phyloP scores from a whole-genome alignment of 2,329 filamentous ascomycete genomes.

The Malbranchea zuffiana region DNA sequence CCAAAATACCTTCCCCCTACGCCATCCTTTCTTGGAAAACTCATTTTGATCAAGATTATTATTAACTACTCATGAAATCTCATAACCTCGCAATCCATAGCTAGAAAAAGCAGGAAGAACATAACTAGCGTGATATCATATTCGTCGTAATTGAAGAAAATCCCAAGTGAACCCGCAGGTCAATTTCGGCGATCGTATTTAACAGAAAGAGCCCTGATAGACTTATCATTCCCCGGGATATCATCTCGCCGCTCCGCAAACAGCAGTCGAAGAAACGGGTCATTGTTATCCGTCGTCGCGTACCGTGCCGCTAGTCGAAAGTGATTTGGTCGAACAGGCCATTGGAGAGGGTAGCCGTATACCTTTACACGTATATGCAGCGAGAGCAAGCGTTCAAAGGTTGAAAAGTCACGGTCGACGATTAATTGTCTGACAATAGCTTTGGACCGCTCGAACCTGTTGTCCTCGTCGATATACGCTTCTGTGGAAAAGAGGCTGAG shows the following conservation, averaged over 20 bases:
- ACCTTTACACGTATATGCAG: constrained; percentile 24
- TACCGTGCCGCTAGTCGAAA: constrained; percentile 24
- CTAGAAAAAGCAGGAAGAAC: no score
- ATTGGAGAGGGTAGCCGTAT: constrained; percentile 24
- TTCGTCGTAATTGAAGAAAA: no score
- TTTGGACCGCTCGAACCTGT: constrained; percentile 22
- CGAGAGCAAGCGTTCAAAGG: constrained; percentile 24
- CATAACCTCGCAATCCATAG: no score
- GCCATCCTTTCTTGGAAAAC: no score
- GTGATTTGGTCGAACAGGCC: constrained; percentile 26
- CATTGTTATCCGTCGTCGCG: constrained; percentile 18
- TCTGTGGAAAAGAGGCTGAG: constrained; percentile 27
- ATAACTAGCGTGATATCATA: no score
- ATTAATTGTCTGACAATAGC: constrained; percentile 27
- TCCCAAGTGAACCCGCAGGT: no score
- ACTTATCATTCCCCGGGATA: constrained; percentile 18
- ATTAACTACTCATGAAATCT: no score
- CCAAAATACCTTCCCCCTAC: no score
- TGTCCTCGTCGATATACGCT: constrained; percentile 31
- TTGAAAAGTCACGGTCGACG: constrained; percentile 24
- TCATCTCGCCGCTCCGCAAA: constrained; percentile 26
- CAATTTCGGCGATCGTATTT: constrained; percentile 15
- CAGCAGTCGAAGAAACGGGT: constrained; percentile 28
- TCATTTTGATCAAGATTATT: no score
- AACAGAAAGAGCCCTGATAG: constrained; percentile 20